Evolutionary conservation across 2,329 filamentous ascomycete species (phyloP).

Genomic region (Ophiostoma pallidulum): DNA sequence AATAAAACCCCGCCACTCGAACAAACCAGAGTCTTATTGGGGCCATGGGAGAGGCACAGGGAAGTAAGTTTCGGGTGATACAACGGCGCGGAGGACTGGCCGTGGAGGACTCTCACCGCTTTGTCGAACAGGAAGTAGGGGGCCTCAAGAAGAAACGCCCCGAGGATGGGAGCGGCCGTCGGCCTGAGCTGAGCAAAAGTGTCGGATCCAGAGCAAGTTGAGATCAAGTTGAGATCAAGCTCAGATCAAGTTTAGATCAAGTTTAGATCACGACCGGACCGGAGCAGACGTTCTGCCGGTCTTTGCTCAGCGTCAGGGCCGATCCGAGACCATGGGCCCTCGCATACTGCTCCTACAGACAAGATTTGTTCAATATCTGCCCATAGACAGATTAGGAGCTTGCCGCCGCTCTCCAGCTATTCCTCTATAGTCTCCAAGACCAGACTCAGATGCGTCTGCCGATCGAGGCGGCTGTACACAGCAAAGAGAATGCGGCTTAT

Average conservation of each 20-base stretch:
- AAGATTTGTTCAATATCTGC: conserved; percentile 1
- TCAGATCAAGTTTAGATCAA: not conserved
- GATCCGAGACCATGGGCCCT: too few species aligned
- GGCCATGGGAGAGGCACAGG: not conserved
- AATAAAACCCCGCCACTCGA: too few species aligned
- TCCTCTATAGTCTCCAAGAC: conserved; percentile 30
- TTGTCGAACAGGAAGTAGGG: too few species aligned
- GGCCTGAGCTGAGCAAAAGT: too few species aligned
- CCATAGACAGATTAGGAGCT: conserved; percentile 20
- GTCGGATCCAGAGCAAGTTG: not conserved
- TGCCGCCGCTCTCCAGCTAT: conserved; percentile 22
- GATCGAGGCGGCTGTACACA: not conserved
- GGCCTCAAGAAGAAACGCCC: too few species aligned
- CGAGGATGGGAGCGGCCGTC: too few species aligned
- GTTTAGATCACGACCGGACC: not conserved
- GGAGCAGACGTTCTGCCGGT: not conserved
- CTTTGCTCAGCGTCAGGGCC: not conserved
- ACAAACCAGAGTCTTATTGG: not conserved
- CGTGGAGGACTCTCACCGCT: too few species aligned
- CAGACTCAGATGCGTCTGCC: conserved; percentile 25
- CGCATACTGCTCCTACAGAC: too few species aligned
- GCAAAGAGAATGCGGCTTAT: conserved; percentile 26
- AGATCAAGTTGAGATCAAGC: not conserved
- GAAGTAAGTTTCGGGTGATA: not conserved
- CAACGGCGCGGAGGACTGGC: too few species aligned